Evolutionary conservation across 83 land plant species (phyloP), one percentile per base, ranked within the genome.

Genomic region (Thuja plicata): DNA sequence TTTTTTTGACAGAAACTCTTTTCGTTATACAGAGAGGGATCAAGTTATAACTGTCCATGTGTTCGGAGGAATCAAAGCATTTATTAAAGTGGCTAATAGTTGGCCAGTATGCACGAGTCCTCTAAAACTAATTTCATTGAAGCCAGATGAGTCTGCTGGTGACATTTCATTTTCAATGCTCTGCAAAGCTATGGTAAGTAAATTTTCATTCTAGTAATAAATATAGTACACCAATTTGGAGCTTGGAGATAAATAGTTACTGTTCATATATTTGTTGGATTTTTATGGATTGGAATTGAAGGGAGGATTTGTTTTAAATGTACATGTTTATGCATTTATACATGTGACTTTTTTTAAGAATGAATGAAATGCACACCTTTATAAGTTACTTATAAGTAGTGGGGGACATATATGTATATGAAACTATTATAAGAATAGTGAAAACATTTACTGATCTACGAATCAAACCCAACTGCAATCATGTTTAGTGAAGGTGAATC

Each of bases 61-160:
- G 89, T 89, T 88, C 13, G 92, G 92, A n/a, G 94, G 91, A 87
- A 88, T 95, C 54, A 89, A 93, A 87, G 96, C 95, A 70, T 90
- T 90, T 30, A 93, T 95, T 73, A 92, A 91, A 89, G 24, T 89
- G 34, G 45, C 93, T 83, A 88, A 89, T 45, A 88, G 92, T 55
- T 95, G 96, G 96, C 96, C 96, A 35, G 27, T 93, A n/a, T 88
- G 89, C 52, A 76, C 37, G 85, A 90, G 88, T 62, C 71, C 94
- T 24, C 80, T 93, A 84, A 91, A 90, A 73, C 83, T 95, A 57
- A 81, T 89, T n/a, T 91, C 95, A n/a, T 88, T 95, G 45, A 90
- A 87, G 91, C 90, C 86, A 57, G 89, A 92, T 76, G 73, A 82
- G 17, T 84, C 89, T 34, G 83, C 90, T 24, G 90, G 70, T 66